Evolutionary conservation across 257 asterid genomes (phyloP), one percentile per base, ranked within the genome.

Genomic region (Solanum lycopersicoides): DNA sequence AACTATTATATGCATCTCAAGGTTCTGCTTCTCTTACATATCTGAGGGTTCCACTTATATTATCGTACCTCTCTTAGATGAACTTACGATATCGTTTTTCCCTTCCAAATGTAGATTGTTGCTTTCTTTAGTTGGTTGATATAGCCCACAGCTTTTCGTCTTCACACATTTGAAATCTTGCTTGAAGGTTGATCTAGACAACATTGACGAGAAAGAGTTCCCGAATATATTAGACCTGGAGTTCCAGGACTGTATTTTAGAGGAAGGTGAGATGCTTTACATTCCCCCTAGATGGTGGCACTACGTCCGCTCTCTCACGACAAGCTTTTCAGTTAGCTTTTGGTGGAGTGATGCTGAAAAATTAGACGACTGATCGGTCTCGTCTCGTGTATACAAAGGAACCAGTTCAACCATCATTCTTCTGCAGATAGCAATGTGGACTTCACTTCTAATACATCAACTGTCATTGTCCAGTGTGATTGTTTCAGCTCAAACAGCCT

Each of bases 261-360:
- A 96, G 91, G 99, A 97, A 94, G 99, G 99, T 47, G 98, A 97
- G 90, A 96, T 97, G 99, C 94, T 97, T 21, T 97, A 97, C 90
- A 96, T 97, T 66, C 99, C 99, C 91, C 99, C 99, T 13, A 97
- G 92, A 88, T 97, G 99, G 98, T 97, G 99, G 99, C 99, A 97
- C 90, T 97, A 97, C 56, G 98, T 97, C 75, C 93, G 98, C 42
- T 97, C 99, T 72, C 98, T 97, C 56, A 95, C 98, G 13, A 87
- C 94, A 37, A 97, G 99, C 91, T 96, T 97, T 90, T 97, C 99
- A 1, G 99, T 97, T 87, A 97, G 99, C 94, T 97, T 97, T 91
- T 97, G 99, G 99, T 97, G 99, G 99, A 92, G 94, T 82, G 89
- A 88, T 6, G 56, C 59, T 14, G 92, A 80, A 9, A 69, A 90